Evolutionary conservation across 768 basidiomycete genomes (phyloP).

Genomic region (Amanita jacksonii): DNA sequence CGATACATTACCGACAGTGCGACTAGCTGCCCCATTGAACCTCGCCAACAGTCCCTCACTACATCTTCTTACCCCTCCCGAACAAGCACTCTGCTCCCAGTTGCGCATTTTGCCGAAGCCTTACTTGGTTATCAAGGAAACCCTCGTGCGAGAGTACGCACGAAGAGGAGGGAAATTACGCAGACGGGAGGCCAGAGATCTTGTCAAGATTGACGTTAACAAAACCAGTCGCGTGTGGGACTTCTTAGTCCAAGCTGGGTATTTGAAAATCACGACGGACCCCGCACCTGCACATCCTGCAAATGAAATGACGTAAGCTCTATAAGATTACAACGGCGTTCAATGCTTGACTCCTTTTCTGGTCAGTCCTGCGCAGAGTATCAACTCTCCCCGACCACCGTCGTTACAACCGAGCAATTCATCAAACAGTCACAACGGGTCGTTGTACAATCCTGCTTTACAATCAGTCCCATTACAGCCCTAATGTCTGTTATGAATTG

Average conservation of each 20-base stretch:
- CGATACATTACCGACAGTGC: conserved; percentile 3
- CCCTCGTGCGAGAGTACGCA: conserved; percentile 87
- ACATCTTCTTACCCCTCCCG: conserved; percentile 80
- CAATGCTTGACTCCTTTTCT: too few species aligned
- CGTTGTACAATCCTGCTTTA: conserved; percentile 24
- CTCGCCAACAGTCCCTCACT: conserved; percentile 85
- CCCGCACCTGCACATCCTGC: background rate
- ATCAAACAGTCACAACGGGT: conserved; percentile 29
- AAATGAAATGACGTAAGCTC: conserved; percentile 3
- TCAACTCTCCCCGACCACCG: background rate
- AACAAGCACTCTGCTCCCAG: conserved; percentile 81
- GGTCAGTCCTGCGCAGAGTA: background rate
- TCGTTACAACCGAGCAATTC: conserved; percentile 12
- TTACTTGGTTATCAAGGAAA: conserved; percentile 93
- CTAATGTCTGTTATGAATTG: background rate
- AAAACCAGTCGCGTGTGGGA: conserved; percentile 93
- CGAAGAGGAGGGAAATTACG: conserved; percentile 82
- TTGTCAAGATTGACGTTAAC: conserved; percentile 89
- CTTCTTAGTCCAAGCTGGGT: conserved; percentile 81
- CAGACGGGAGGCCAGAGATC: conserved; percentile 78
- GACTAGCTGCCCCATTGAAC: conserved; percentile 59
- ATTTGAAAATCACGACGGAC: conserved; percentile 60
- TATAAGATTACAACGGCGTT: background rate
- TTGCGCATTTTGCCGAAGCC: conserved; percentile 92
- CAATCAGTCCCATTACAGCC: conserved; percentile 20